These are phyloP conservation scores for Ramularia collo-cygni DNA, from an alignment of 2,329 filamentous ascomycete genomes.

Conservation along the genomic window DNA sequence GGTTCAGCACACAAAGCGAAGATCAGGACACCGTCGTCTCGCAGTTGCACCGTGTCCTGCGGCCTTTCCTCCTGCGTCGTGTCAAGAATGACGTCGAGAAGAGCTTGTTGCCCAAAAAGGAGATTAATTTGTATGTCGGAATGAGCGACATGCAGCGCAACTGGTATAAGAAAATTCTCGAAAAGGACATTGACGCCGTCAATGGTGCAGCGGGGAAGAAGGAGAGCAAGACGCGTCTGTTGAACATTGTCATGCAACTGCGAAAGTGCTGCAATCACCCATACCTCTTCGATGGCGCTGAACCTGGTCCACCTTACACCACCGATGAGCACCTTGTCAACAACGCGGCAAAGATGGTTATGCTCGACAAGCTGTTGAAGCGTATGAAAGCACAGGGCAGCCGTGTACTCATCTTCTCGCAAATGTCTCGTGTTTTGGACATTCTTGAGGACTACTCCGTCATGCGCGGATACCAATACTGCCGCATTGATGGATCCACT, in stretches of 20 bases:
- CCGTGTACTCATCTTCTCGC: constrained; percentile 96
- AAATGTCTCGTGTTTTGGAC: constrained; percentile 95
- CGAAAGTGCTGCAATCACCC: constrained; percentile 99
- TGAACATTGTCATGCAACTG: constrained; percentile 99
- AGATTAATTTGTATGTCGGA: constrained; percentile 91
- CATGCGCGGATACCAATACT: constrained; percentile 91
- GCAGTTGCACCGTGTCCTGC: constrained; percentile 85
- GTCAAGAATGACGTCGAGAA: constrained; percentile 98
- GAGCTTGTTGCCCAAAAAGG: constrained; percentile 93
- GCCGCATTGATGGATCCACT: constrained; percentile 92
- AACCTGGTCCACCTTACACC: constrained; percentile 94
- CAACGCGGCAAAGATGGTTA: constrained; percentile 96
- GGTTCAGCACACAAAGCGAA: constrained; percentile 85
- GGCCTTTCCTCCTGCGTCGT: constrained; percentile 88
- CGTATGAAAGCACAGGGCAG: constrained; percentile 81
- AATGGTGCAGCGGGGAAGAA: constrained; percentile 94
- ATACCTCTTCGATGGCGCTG: constrained; percentile 94
- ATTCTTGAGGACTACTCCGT: constrained; percentile 98
- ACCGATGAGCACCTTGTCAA: constrained; percentile 92
- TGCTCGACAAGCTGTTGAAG: constrained; percentile 83
- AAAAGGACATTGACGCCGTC: constrained; percentile 98
- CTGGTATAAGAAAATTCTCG: constrained; percentile 98
- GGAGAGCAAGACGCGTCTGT: constrained; percentile 90
- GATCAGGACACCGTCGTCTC: constrained; percentile 95
- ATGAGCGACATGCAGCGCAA: constrained; percentile 99